Conservation (phyloP, 805 yeast genomes). For the Teunomyces cretensis region DNA sequence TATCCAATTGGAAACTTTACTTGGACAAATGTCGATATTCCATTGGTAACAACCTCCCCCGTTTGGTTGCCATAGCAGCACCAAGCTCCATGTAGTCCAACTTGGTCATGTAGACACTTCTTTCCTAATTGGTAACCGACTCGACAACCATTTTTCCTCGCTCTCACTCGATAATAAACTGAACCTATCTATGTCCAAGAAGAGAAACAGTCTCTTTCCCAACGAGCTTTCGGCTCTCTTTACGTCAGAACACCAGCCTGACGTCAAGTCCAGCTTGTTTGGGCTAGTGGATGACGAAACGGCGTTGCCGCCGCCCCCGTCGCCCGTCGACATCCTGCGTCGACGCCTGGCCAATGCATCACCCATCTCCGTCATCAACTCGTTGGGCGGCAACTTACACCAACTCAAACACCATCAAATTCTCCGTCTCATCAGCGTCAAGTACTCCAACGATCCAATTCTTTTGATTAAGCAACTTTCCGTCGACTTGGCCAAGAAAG, state of each 20-base stretch:
- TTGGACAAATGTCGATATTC: no score
- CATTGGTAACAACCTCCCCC: no score
- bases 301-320: neutral
- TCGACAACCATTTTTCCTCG: neutral
- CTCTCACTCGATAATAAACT: neutral
- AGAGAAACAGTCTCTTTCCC: slow-evolving; percentile 13
- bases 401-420: slow-evolving; percentile 13
- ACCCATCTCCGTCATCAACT: slow-evolving; percentile 6
- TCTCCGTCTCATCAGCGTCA: slow-evolving; percentile 19
- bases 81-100: no score
- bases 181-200: slow-evolving; percentile 4
- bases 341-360: neutral
- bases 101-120: no score
- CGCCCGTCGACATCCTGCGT: neutral
- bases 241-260: slow-evolving; percentile 1
- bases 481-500: slow-evolving; percentile 46
- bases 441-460: slow-evolving; percentile 26
- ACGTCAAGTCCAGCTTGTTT: slow-evolving; percentile 8
- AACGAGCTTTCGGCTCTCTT: slow-evolving; percentile 8
- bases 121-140: neutral
- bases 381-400: slow-evolving; percentile 15
- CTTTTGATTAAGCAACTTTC: slow-evolving; percentile 47
- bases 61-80: no score
- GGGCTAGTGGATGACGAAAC: slow-evolving; percentile 7
- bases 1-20: no score